phyloP scores from a whole-genome alignment of 2,329 filamentous ascomycete species.

The Colletotrichum sp. region DNA sequence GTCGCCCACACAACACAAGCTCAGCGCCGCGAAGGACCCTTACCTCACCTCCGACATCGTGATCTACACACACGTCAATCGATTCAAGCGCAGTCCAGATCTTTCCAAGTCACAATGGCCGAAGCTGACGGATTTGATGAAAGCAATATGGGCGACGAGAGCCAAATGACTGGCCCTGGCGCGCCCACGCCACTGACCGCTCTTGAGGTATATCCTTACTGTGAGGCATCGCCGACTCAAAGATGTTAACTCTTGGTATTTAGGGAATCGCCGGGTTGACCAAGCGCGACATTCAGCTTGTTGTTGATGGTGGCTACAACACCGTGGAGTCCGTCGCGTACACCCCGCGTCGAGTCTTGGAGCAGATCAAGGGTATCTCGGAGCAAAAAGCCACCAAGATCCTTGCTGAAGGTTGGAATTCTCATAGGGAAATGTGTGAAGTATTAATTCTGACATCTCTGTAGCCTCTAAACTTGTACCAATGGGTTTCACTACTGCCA shows the following conservation, averaged over 20 bases:
- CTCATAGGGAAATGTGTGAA: constrained; percentile 20
- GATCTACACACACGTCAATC: neutral
- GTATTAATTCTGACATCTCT: neutral
- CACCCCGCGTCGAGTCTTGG: constrained; percentile 80
- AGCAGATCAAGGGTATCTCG: constrained; percentile 97
- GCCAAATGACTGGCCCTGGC: constrained; percentile 78
- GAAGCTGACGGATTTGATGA: constrained; percentile 71
- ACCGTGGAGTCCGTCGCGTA: constrained; percentile 97
- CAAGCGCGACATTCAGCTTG: constrained; percentile 92
- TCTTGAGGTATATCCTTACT: constrained; percentile 71
- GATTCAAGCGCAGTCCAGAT: neutral
- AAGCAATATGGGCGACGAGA: constrained; percentile 70
- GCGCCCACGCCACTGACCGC: constrained; percentile 89
- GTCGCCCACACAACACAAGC: neutral
- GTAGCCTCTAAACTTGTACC: constrained; percentile 93
- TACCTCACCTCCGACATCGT: neutral
- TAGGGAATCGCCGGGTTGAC: constrained; percentile 88
- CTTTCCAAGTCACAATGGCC: constrained; percentile 40
- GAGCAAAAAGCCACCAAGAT: constrained; percentile 96
- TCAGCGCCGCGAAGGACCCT: neutral
- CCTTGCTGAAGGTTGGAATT: constrained; percentile 76
- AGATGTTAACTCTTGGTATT: neutral
- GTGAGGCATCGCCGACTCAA: neutral
- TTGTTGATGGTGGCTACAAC: constrained; percentile 91
- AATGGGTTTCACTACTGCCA: constrained; percentile 98